A percentile compares a stretch with the other conserved stretches of the same genome.
These are phyloP conservation scores for Blastobotrys malaysiensis DNA, from an alignment of 1,139 yeast genomes.

Conservation along the genomic window DNA sequence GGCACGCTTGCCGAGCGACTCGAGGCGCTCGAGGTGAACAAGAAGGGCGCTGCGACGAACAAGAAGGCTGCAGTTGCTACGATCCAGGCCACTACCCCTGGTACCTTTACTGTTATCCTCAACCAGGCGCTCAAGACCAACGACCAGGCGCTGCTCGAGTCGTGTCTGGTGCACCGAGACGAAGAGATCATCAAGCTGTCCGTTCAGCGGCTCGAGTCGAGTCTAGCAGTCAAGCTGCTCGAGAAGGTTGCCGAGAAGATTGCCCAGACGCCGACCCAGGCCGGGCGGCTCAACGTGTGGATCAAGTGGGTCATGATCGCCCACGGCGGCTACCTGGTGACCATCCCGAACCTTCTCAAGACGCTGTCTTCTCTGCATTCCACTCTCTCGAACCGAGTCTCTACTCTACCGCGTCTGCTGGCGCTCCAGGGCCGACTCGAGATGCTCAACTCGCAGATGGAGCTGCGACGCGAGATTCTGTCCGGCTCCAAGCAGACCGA, in stretches of 20 bases:
- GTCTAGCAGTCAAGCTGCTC: constrained; percentile 65
- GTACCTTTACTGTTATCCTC: constrained; percentile 34
- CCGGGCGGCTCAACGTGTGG: constrained; percentile 80
- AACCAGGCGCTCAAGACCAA: constrained; percentile 39
- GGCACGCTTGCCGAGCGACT: constrained; percentile 39
- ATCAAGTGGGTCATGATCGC: constrained; percentile 86
- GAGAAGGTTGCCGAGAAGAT: constrained; percentile 83
- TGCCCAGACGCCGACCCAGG: constrained; percentile 61
- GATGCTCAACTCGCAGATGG: constrained; percentile 64
- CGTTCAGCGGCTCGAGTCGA: constrained; percentile 61
- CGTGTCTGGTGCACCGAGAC: constrained; percentile 66
- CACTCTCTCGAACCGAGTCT: constrained; percentile 67
- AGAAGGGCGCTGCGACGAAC: constrained; percentile 19
- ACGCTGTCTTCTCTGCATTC: constrained; percentile 74
- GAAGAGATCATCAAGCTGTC: constrained; percentile 69
- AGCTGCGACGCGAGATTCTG: constrained; percentile 54
- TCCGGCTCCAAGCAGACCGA: constrained; percentile 34
- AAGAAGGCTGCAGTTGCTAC: background rate
- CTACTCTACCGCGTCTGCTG: constrained; percentile 69
- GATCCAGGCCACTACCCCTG: constrained; percentile 20
- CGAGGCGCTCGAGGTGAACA: constrained; percentile 35
- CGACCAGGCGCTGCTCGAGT: constrained; percentile 48
- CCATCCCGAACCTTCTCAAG: constrained; percentile 61
- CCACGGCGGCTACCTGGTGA: constrained; percentile 78
- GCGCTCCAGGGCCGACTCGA: constrained; percentile 80